Conservation (phyloP, 176 grass and related monocot genomes). For the Oryza meridionalis region DNA sequence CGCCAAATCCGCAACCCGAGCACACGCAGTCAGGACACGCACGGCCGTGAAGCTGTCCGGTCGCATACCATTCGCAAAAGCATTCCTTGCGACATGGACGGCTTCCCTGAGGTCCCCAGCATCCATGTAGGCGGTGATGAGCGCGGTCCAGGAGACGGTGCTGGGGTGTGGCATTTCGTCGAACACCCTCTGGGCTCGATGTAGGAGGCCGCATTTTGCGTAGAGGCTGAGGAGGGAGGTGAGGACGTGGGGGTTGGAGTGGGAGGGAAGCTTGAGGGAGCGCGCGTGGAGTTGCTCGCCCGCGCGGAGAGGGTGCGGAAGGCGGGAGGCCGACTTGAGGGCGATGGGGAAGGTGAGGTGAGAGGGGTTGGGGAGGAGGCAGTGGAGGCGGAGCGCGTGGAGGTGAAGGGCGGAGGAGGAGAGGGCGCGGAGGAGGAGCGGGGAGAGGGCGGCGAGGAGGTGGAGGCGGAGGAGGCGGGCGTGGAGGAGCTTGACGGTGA, state of each 20-base stretch:
- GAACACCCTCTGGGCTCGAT: conserved; percentile 47
- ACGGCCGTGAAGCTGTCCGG: conserved; percentile 62
- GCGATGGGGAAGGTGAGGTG: conserved; percentile 63
- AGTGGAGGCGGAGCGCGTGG: conserved; percentile 48
- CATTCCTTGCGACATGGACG: conserved; percentile 17
- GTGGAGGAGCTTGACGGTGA: conserved; percentile 49
- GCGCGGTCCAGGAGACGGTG: conserved; percentile 69
- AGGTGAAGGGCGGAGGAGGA: conserved; percentile 36
- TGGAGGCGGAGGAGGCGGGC: conserved; percentile 55
- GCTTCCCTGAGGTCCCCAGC: conserved; percentile 24
- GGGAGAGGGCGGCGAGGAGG: conserved; percentile 28
- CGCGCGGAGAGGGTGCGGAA: conserved; percentile 25
- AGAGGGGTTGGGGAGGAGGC: conserved; percentile 28
- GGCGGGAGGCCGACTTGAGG: conserved; percentile 65
- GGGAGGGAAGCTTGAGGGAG: conserved; percentile 56
- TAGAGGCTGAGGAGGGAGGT: conserved; percentile 66
- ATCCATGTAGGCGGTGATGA: conserved; percentile 63
- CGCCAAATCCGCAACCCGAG: conserved; percentile 44
- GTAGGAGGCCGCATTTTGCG: conserved; percentile 42
- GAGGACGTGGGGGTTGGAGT: conserved; percentile 53
- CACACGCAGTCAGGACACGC: conserved; percentile 55
- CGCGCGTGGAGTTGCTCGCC: conserved; percentile 55
- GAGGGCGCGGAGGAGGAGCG: background rate
- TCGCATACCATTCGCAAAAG: conserved; percentile 35
- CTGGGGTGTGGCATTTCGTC: conserved; percentile 59